phyloP scores from a whole-genome alignment of 1,284 basidiomycete genomes.

The Hymenochaete sp. region DNA sequence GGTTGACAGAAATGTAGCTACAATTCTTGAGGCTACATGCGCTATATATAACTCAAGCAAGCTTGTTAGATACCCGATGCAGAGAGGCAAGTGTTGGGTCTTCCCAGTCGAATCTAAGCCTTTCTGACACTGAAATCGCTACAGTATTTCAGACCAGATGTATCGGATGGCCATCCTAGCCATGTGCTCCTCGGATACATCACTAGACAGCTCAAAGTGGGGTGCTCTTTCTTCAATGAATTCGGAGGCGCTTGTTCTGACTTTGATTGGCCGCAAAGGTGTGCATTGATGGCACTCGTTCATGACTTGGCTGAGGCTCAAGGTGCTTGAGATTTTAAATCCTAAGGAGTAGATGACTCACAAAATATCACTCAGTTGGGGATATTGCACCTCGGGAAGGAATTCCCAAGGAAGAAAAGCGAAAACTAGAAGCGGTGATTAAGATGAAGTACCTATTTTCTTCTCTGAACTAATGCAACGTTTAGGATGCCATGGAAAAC shows the following conservation, averaged over 20 bases:
- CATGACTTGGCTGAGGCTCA: slow-evolving; percentile 97
- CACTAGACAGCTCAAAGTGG: slow-evolving; percentile 72
- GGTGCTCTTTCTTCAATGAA: slow-evolving; percentile 19
- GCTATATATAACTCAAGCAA: not conserved
- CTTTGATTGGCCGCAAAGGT: slow-evolving; percentile 49
- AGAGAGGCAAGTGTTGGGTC: no score
- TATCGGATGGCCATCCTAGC: slow-evolving; percentile 92
- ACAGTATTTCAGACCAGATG: slow-evolving; percentile 96
- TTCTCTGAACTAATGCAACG: not conserved
- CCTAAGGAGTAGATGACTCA: not conserved
- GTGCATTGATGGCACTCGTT: slow-evolving; percentile 82
- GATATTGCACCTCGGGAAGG: slow-evolving; percentile 91
- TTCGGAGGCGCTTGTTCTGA: not conserved
- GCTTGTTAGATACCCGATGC: slow-evolving; percentile 56
- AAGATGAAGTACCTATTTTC: not conserved
- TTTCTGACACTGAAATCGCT: no score
- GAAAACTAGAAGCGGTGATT: slow-evolving; percentile 58
- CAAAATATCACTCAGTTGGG: slow-evolving; percentile 45
- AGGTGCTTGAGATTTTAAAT: slow-evolving; percentile 31
- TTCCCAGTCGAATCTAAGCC: no score
- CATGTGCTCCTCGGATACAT: slow-evolving; percentile 67
- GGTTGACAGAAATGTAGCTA: slow-evolving; percentile 69
- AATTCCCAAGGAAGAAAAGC: slow-evolving; percentile 77
- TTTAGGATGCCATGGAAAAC: slow-evolving; percentile 84
- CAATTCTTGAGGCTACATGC: slow-evolving; percentile 5